Percentiles rank a stretch among this genome's conserved stretches.
Evolutionary conservation across 1,284 basidiomycete species (phyloP).

Genomic region (Ustilago shanxiensis): DNA sequence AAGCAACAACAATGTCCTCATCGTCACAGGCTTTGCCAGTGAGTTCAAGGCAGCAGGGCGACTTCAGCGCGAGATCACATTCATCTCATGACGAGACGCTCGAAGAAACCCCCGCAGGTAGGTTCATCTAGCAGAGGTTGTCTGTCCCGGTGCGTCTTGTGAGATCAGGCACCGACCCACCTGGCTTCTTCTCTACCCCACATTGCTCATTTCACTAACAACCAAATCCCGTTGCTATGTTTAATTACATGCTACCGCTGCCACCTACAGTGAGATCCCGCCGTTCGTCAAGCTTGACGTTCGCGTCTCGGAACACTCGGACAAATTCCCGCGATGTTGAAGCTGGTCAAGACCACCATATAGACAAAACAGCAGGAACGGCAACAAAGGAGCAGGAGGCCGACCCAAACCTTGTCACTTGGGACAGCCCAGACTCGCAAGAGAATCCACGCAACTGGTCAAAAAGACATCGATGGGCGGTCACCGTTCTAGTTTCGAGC

Average conservation of each 20-base stretch:
- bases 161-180: background rate
- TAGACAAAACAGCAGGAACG: background rate
- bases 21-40: background rate
- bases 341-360: conserved; percentile 17
- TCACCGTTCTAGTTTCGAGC: conserved; percentile 71
- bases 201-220: background rate
- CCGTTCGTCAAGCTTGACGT: conserved; percentile 13
- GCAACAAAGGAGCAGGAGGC: conserved; percentile 20
- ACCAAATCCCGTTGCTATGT: background rate
- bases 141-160: background rate
- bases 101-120: conserved; percentile 16
- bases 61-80: background rate
- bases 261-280: conserved; percentile 14
- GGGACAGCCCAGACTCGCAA: conserved; percentile 77
- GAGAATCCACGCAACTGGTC: conserved; percentile 80
- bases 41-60: background rate
- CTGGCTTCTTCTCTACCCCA: background rate
- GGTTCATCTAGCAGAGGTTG: too few species aligned
- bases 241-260: background rate
- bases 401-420: conserved; percentile 73
- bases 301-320: background rate
- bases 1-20: background rate
- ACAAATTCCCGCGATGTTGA: conserved; percentile 14
- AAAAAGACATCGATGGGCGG: conserved; percentile 75
- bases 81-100: background rate